These are phyloP conservation scores for Candida pseudoglaebosa DNA, from an alignment of 805 yeast genomes.

Conservation along the genomic window DNA sequence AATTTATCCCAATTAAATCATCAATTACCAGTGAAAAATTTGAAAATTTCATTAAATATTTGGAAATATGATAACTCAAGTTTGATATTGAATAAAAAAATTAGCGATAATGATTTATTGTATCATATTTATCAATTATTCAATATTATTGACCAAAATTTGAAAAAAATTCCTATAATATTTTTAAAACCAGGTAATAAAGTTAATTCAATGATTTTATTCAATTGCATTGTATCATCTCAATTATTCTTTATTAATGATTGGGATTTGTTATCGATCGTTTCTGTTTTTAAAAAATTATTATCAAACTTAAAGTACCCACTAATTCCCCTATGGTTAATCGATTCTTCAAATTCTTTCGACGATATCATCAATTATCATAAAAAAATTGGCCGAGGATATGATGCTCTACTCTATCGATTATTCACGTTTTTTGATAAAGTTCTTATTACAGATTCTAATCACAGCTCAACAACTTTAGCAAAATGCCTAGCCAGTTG, in stretches of 20 bases:
- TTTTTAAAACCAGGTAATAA: slow-evolving; percentile 58
- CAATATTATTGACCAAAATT: slow-evolving; percentile 44
- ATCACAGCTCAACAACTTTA: slow-evolving; percentile 37
- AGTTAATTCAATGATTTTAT: slow-evolving; percentile 40
- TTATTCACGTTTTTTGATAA: slow-evolving; percentile 36
- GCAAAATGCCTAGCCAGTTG: slow-evolving; percentile 52
- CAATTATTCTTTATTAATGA: slow-evolving; percentile 53
- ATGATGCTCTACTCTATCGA: slow-evolving; percentile 37
- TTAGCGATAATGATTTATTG: neutral
- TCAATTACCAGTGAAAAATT: slow-evolving; percentile 66
- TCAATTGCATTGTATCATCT: slow-evolving; percentile 48
- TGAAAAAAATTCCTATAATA: slow-evolving; percentile 40
- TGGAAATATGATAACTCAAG: slow-evolving; percentile 52
- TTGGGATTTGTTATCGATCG: slow-evolving; percentile 53
- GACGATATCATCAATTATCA: slow-evolving; percentile 27
- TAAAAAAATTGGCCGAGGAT: slow-evolving; percentile 9
- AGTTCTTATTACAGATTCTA: slow-evolving; percentile 40
- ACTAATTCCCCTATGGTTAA: slow-evolving; percentile 46
- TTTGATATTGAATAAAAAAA: neutral
- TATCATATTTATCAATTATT: slow-evolving; percentile 48
- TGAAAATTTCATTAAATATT: slow-evolving; percentile 72
- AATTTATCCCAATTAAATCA: slow-evolving; percentile 52
- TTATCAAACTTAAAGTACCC: slow-evolving; percentile 52
- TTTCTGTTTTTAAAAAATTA: slow-evolving; percentile 42
- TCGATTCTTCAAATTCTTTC: slow-evolving; percentile 43